A percentile compares a stretch with the other conserved stretches of the same genome.
These are phyloP conservation scores for Mollisia scopiformis DNA, from an alignment of 2,329 filamentous ascomycete genomes.

Conservation along the genomic window DNA sequence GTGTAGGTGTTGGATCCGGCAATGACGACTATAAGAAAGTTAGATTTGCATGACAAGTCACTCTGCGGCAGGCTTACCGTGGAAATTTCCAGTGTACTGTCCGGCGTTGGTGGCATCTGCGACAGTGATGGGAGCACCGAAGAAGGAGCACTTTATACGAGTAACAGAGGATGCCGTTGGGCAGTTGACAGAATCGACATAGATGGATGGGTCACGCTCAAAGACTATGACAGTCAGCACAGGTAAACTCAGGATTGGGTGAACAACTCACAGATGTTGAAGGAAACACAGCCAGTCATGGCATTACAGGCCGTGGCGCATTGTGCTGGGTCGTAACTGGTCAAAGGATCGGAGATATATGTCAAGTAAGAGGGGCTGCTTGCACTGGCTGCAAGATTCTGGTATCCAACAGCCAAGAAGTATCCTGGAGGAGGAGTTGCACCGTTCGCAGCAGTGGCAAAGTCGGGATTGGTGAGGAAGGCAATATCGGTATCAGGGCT, in stretches of 20 bases:
- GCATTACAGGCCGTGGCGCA: constrained; percentile 32
- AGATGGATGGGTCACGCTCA: constrained; percentile 36
- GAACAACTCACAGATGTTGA: constrained; percentile 35
- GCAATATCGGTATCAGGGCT: constrained; percentile 37
- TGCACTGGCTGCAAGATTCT: constrained; percentile 33
- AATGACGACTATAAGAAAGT: constrained; percentile 42
- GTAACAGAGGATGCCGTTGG: constrained; percentile 36
- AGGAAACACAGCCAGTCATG: constrained; percentile 30
- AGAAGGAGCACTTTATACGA: constrained; percentile 39
- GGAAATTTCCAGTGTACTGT: constrained; percentile 28
- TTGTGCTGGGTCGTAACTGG: constrained; percentile 30
- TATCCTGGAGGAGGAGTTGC: constrained; percentile 38
- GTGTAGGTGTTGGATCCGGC: constrained; percentile 46
- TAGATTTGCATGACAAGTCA: background rate
- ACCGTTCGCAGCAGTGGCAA: constrained; percentile 25
- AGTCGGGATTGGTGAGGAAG: constrained; percentile 33
- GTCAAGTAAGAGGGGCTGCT: constrained; percentile 32
- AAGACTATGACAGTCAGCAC: constrained; percentile 18
- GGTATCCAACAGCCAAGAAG: constrained; percentile 30
- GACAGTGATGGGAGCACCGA: constrained; percentile 31
- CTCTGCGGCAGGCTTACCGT: background rate
- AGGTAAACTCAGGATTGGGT: background rate
- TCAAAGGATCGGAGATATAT: constrained; percentile 17
- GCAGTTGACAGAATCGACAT: constrained; percentile 35
- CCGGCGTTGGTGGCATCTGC: constrained; percentile 38